Percentiles rank a stretch among this genome's conserved stretches.
Conservation (phyloP, 2,329 filamentous ascomycete genomes). For the Cladobotryum protrusum region DNA sequence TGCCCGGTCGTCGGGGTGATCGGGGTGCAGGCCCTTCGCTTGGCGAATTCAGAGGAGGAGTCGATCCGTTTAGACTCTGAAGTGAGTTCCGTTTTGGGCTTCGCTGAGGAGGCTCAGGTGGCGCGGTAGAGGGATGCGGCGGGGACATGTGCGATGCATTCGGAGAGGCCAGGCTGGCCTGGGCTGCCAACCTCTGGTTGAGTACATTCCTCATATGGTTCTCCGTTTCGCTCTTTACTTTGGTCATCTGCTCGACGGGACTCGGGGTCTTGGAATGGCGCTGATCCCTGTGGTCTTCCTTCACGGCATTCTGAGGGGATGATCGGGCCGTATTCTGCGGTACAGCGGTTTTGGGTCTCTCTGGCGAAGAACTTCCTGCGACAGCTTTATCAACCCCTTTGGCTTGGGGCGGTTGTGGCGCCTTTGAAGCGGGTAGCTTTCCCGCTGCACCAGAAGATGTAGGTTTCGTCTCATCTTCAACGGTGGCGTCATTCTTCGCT, state of each 20-base stretch:
- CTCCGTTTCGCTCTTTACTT: neutral
- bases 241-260: neutral
- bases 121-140: slow-evolving; percentile 17
- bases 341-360: neutral
- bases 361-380: neutral
- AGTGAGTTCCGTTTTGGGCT: slow-evolving; percentile 22
- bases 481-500: slow-evolving; percentile 8
- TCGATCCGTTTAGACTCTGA: slow-evolving; percentile 11
- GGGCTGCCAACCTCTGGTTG: neutral
- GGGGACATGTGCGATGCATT: neutral
- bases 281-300: neutral
- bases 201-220: neutral
- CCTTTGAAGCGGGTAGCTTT: neutral
- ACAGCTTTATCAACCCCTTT: neutral
- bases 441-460: neutral
- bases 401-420: neutral
- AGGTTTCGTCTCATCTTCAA: slow-evolving; percentile 1
- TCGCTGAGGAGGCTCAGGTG: slow-evolving; percentile 23
- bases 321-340: neutral
- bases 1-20: slow-evolving; percentile 6
- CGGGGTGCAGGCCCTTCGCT: neutral
- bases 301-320: neutral
- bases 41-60: slow-evolving; percentile 4
- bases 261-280: neutral
- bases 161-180: neutral